Evolutionary conservation across 768 basidiomycete genomes (phyloP).

Genomic region (Trametes gibbosa): DNA sequence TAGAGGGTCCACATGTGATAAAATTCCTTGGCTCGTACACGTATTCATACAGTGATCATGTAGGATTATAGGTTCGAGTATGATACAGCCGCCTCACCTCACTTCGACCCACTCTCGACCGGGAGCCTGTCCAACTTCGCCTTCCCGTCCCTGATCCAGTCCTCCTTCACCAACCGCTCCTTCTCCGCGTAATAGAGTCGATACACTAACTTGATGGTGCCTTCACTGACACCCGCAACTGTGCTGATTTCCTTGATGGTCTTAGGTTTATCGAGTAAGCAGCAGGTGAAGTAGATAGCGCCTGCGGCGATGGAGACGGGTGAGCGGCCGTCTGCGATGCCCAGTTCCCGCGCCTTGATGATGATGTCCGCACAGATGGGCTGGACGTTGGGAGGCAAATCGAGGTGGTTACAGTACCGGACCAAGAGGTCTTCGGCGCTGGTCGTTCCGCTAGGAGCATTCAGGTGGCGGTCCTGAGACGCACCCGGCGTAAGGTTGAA

Average conservation of each 20-base stretch:
- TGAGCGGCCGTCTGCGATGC: constrained; percentile 90
- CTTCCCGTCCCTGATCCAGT: constrained; percentile 82
- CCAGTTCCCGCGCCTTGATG: constrained; percentile 71
- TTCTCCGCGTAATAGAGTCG: constrained; percentile 69
- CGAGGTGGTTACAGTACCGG: constrained; percentile 93
- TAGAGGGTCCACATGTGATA: not conserved
- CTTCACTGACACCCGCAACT: constrained; percentile 93
- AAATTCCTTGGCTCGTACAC: not conserved
- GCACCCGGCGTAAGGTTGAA: constrained; percentile 87
- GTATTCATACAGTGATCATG: constrained; percentile 18
- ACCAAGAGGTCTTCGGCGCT: constrained; percentile 86
- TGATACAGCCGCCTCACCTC: not conserved
- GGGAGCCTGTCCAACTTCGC: constrained; percentile 47
- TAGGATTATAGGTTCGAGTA: not conserved
- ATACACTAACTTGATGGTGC: constrained; percentile 91
- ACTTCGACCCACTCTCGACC: constrained; percentile 27
- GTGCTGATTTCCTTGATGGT: constrained; percentile 81
- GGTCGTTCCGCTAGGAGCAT: constrained; percentile 46
- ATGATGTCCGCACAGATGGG: constrained; percentile 83
- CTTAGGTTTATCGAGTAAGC: constrained; percentile 72
- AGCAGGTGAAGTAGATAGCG: constrained; percentile 90
- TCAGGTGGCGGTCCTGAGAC: constrained; percentile 42
- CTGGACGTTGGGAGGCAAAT: constrained; percentile 79
- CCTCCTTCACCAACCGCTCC: constrained; percentile 78
- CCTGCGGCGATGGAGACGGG: constrained; percentile 99